These are phyloP conservation scores for Blastobotrys chiropterorum DNA, from an alignment of 805 yeast species.

Conservation along the genomic window DNA sequence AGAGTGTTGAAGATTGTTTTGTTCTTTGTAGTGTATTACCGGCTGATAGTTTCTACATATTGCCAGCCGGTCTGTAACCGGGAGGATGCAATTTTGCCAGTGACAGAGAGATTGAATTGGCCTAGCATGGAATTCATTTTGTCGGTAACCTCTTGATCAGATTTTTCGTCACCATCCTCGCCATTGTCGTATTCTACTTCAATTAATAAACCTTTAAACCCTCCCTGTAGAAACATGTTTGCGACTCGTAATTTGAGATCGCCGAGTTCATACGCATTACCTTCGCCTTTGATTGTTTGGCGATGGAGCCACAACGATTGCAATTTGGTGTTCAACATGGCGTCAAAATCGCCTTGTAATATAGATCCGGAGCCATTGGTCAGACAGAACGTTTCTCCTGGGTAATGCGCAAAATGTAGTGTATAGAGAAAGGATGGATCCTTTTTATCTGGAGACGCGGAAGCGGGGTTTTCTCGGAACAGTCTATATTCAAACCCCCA, in stretches of 20 bases:
- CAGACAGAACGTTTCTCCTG: conserved; percentile 27
- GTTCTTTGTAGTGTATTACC: conserved; percentile 4
- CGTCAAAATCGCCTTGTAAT: conserved; percentile 51
- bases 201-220: conserved; percentile 61
- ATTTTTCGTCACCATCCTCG: conserved; percentile 10
- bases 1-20: neutral
- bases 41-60: conserved; percentile 18
- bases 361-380: conserved; percentile 35
- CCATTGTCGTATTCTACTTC: conserved; percentile 43
- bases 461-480: conserved; percentile 54
- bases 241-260: conserved; percentile 52
- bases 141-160: neutral
- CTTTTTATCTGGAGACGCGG: conserved; percentile 8
- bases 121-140: conserved; percentile 13
- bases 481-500: conserved; percentile 69
- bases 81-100: conserved; percentile 5
- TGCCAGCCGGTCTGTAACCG: conserved; percentile 15
- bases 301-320: conserved; percentile 65
- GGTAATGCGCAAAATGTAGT: conserved; percentile 25
- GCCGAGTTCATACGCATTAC: conserved; percentile 51
- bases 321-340: conserved; percentile 48
- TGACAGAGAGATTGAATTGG: conserved; percentile 12
- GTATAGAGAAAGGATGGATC: conserved; percentile 22
- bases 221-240: conserved; percentile 68
- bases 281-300: conserved; percentile 70